Percentiles rank a stretch among this genome's conserved stretches.
Conservation (phyloP, 176 grass and related monocot genomes). For the Phoenix dactylifera region DNA sequence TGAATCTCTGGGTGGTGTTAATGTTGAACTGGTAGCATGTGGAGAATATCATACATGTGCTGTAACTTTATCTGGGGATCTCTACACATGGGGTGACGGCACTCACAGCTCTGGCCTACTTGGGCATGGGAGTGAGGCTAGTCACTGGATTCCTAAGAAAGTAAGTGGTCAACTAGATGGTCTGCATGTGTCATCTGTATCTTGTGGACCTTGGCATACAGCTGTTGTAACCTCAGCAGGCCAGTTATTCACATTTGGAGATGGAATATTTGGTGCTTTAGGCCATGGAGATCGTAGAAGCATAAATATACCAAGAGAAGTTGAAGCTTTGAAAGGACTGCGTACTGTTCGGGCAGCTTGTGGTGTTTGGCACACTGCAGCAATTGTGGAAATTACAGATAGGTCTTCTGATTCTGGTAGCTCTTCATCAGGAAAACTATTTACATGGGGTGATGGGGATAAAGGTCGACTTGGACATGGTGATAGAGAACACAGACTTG, state of each 20-base stretch:
- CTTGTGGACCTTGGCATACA: constrained; percentile 72
- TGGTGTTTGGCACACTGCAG: constrained; percentile 77
- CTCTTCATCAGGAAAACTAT: constrained; percentile 38
- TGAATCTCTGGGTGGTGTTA: constrained; percentile 30
- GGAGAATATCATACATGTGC: constrained; percentile 74
- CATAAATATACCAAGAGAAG: constrained; percentile 46
- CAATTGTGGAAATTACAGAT: constrained; percentile 48
- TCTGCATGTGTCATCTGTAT: constrained; percentile 46
- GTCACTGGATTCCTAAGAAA: constrained; percentile 74
- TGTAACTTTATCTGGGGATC: constrained; percentile 54
- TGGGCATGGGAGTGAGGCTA: constrained; percentile 41
- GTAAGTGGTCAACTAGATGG: constrained; percentile 44
- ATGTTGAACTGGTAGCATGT: constrained; percentile 45
- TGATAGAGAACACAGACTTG: constrained; percentile 39
- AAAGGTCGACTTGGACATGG: constrained; percentile 64
- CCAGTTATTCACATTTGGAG: constrained; percentile 59
- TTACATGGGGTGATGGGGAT: constrained; percentile 77
- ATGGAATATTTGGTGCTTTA: constrained; percentile 59
- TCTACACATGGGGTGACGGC: constrained; percentile 80
- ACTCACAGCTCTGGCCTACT: constrained; percentile 47
- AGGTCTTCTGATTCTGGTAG: constrained; percentile 26
- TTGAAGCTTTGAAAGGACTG: constrained; percentile 49
- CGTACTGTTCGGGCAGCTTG: constrained; percentile 37
- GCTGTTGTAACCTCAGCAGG: constrained; percentile 51
- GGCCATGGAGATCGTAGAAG: constrained; percentile 59